Evolutionary conservation across 1,284 basidiomycete genomes (phyloP).

Genomic region (Gymnopus androsaceus): DNA sequence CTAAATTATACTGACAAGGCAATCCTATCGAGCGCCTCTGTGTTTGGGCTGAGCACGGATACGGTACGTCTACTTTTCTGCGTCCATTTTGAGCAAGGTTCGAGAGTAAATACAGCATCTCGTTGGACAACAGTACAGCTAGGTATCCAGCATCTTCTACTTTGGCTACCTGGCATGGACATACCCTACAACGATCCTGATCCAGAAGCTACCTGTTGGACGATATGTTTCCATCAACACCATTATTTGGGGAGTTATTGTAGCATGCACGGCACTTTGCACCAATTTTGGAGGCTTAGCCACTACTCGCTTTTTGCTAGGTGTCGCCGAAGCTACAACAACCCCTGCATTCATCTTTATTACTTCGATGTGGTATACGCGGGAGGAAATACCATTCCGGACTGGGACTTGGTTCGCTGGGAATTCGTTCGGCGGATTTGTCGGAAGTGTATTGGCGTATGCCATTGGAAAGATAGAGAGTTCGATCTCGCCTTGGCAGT

Average conservation of each 20-base stretch:
- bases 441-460: constrained; percentile 2
- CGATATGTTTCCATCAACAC: constrained; percentile 2
- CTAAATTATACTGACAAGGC: constrained; percentile 3
- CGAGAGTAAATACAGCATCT: neutral
- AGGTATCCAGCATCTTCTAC: constrained; percentile 3
- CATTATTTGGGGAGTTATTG: neutral
- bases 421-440: constrained; percentile 4
- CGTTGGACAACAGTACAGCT: constrained; percentile 5
- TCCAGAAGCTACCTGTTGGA: constrained; percentile 1
- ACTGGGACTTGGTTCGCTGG: constrained; percentile 6
- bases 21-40: constrained; percentile 1
- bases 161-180: constrained; percentile 3
- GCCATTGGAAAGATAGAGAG: neutral
- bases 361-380: constrained; percentile 1
- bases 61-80: neutral
- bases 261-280: constrained; percentile 3
- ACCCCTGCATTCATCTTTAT: constrained; percentile 1
- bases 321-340: neutral
- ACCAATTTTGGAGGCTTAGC: neutral
- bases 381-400: constrained; percentile 1
- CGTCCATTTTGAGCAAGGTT: neutral
- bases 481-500: neutral
- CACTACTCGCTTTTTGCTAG: neutral
- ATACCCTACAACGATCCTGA: neutral
- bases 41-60: neutral